Evolutionary conservation across 768 basidiomycete species (phyloP).

Genomic region (Boletus rufocinnamomeus): DNA sequence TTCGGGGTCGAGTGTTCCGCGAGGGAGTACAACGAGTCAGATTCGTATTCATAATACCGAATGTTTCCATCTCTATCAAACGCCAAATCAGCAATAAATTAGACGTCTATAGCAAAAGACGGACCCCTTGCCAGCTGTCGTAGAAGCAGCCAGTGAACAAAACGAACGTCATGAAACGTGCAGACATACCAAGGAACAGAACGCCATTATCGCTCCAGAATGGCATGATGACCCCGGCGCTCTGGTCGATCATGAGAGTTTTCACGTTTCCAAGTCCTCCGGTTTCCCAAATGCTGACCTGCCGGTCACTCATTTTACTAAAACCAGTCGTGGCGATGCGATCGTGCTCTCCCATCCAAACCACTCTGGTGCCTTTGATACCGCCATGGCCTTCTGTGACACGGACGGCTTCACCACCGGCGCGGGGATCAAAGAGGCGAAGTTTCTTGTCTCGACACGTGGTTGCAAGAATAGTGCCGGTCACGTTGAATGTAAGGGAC

Average conservation of each 20-base stretch:
- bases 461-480: slow-evolving; percentile 81
- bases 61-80: slow-evolving; percentile 86
- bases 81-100: slow-evolving; percentile 3
- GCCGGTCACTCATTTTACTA: slow-evolving; percentile 94
- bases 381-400: slow-evolving; percentile 87
- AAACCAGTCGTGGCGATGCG: slow-evolving; percentile 94
- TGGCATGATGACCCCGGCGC: slow-evolving; percentile 93
- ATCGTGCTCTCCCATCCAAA: slow-evolving; percentile 90
- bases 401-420: slow-evolving; percentile 79
- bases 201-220: slow-evolving; percentile 97
- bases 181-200: slow-evolving; percentile 69
- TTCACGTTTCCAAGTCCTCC: slow-evolving; percentile 74
- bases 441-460: slow-evolving; percentile 94
- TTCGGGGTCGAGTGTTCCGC: slow-evolving; percentile 87
- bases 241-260: slow-evolving; percentile 81
- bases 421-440: slow-evolving; percentile 87
- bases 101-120: slow-evolving; percentile 16
- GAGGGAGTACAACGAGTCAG: slow-evolving; percentile 73
- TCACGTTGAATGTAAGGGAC: slow-evolving; percentile 76
- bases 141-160: neutral
- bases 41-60: slow-evolving; percentile 95
- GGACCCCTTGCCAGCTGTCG: slow-evolving; percentile 83
- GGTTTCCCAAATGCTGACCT: slow-evolving; percentile 89
- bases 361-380: slow-evolving; percentile 86
- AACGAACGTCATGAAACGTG: neutral